Base-by-base conservation (phyloP, 768 basidiomycete species). In the Leucocoprinus leucothites region DNA sequence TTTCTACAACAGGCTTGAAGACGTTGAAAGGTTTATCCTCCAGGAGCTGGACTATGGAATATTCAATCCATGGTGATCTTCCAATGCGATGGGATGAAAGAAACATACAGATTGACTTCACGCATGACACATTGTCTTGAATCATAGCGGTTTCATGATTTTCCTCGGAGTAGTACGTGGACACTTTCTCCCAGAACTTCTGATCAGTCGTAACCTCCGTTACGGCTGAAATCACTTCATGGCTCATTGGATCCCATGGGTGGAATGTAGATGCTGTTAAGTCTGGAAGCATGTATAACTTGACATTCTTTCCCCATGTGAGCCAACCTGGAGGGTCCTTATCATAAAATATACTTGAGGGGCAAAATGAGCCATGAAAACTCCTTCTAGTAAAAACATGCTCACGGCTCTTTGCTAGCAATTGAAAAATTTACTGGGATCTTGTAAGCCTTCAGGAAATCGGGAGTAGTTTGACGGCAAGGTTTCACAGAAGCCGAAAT, bases 151-250 rank as follows among this genome's bases (percentile, higher is more conserved):
- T 84, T 51, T 88, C 81, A 35, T 85, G 78, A 57, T 87, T 92
- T 69, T 95, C 91, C 65, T 91, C 86, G 0, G 87, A 78, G 64
- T 87, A 91, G 63, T 87, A 85, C 3, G 70, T 77, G 2, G 87
- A 78, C 9, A 92, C 57, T 60, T 82, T 74, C 64, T 82, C 75
- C 91, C 91, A 94, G 65, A 81, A 94, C 14, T 70, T 65, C 9
- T 78, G 53, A 36, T 78, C 69, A 11, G 63, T 71, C 3, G 73
- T 76, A n/a, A 79, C 67, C 40, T 79, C 71, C 25, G 79, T 75
- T 18, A 89, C 66, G 9, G 74, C 72, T 5, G 74, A 65, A 4
- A 91, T 63, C 3, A 81, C 81, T 11, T 73, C 75, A 43, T 71
- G 63, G 54, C 82, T 85, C 2, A 67, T 67, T 9, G 69, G 56